These are phyloP conservation scores for Eutrema salsugineum DNA, from an alignment of 441 rosid genomes.

Conservation along the genomic window DNA sequence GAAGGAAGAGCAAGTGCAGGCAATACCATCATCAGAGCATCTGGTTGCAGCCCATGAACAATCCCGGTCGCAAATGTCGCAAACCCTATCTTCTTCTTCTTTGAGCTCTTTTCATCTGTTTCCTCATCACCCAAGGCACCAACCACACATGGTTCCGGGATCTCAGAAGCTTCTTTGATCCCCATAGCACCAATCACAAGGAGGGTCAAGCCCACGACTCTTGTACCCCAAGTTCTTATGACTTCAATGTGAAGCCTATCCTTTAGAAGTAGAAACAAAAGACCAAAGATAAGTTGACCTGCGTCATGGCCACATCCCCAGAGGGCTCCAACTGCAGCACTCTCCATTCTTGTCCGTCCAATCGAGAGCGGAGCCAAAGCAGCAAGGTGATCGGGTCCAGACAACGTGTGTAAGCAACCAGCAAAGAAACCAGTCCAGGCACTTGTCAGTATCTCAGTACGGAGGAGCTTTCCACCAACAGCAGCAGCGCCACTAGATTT, in stretches of 20 bases:
- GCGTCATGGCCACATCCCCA: constrained; percentile 99
- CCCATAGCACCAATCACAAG: constrained; percentile 94
- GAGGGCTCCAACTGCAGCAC: constrained; percentile 93
- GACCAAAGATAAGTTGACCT: constrained; percentile 78
- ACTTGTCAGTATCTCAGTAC: constrained; percentile 58
- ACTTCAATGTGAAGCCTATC: constrained; percentile 84
- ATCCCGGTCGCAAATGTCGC: constrained; percentile 95
- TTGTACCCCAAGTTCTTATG: constrained; percentile 89
- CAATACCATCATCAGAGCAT: constrained; percentile 94
- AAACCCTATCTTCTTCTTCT: constrained; percentile 82
- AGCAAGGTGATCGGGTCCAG: constrained; percentile 97
- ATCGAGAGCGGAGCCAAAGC: constrained; percentile 97
- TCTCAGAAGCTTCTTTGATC: constrained; percentile 80
- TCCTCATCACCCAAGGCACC: constrained; percentile 71
- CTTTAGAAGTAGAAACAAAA: constrained; percentile 65
- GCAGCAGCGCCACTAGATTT: constrained; percentile 54
- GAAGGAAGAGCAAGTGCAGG: constrained; percentile 97
- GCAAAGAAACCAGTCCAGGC: constrained; percentile 97
- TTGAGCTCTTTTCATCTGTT: constrained; percentile 51
- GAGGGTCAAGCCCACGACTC: constrained; percentile 81
- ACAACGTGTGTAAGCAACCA: constrained; percentile 89
- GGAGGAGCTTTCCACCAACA: constrained; percentile 41
- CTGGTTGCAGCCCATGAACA: constrained; percentile 91
- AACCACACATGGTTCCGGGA: constrained; percentile 65
- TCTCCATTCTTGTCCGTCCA: constrained; percentile 78